Conservation (phyloP, 2,329 filamentous ascomycete genomes). For the Tolypocladium nubicola region DNA sequence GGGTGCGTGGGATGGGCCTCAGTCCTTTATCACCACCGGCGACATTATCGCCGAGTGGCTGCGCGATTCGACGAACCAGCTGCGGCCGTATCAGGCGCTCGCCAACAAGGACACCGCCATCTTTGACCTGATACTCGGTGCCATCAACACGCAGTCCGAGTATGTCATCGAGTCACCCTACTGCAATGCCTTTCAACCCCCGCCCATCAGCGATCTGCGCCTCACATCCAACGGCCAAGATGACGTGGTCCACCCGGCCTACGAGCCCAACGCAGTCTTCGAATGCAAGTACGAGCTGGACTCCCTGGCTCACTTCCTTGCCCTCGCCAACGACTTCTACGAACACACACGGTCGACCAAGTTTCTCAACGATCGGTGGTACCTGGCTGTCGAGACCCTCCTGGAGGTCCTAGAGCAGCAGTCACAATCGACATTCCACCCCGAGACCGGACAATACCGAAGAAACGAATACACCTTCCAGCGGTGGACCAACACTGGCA, state of each 20-base stretch:
- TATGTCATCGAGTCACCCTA: constrained; percentile 92
- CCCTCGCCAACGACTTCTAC: constrained; percentile 77
- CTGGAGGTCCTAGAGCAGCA: constrained; percentile 68
- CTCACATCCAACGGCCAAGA: constrained; percentile 69
- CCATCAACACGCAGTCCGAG: constrained; percentile 92
- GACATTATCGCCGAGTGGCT: constrained; percentile 93
- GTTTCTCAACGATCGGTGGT: constrained; percentile 73
- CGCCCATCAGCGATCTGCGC: constrained; percentile 66
- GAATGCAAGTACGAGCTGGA: constrained; percentile 99
- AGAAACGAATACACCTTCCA: constrained; percentile 82
- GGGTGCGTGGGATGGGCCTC: constrained; percentile 68
- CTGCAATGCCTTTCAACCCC: constrained; percentile 97
- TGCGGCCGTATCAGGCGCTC: constrained; percentile 79
- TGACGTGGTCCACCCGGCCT: constrained; percentile 75
- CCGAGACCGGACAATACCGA: constrained; percentile 50
- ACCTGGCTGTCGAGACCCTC: constrained; percentile 63
- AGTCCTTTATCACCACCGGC: constrained; percentile 88
- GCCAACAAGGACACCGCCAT: constrained; percentile 73
- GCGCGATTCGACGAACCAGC: constrained; percentile 85
- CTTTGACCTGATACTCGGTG: constrained; percentile 72
- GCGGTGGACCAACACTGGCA: constrained; percentile 67
- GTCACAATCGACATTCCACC: constrained; percentile 69
- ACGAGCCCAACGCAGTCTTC: constrained; percentile 78
- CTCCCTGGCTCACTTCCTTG: constrained; percentile 84
- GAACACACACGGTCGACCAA: constrained; percentile 66